Evolutionary conservation across 306 rosid species (phyloP).

Genomic region (Corylus avellana): DNA sequence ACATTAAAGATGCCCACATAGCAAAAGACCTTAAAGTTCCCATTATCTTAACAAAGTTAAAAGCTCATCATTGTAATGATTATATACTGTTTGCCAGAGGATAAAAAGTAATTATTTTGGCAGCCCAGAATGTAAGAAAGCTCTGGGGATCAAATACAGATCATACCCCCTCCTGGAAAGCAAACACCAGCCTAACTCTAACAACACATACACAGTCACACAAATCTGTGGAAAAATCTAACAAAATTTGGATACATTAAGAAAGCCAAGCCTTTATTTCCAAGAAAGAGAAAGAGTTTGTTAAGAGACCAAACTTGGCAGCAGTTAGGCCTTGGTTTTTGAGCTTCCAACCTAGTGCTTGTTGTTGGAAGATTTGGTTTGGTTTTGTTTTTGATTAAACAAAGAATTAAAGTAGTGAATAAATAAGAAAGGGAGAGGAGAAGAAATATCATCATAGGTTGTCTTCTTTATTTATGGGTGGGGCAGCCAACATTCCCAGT

Average conservation of each 20-base stretch:
- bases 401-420: slow-evolving; percentile 8
- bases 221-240: slow-evolving; percentile 19
- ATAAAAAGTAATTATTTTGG: slow-evolving; percentile 26
- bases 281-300: slow-evolving; percentile 42
- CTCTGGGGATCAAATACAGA: slow-evolving; percentile 2
- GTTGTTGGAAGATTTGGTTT: slow-evolving; percentile 8
- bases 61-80: slow-evolving; percentile 36
- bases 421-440: slow-evolving; percentile 7
- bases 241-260: slow-evolving; percentile 24
- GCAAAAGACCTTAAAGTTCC: slow-evolving; percentile 22
- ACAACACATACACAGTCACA: slow-evolving; percentile 21
- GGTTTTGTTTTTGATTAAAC: neutral
- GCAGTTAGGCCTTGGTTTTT: slow-evolving; percentile 26
- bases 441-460: slow-evolving; percentile 9
- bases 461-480: slow-evolving; percentile 35
- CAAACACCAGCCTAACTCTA: slow-evolving; percentile 20
- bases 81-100: slow-evolving; percentile 16
- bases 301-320: slow-evolving; percentile 37
- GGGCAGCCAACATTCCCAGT: slow-evolving; percentile 48
- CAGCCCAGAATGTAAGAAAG: slow-evolving; percentile 32
- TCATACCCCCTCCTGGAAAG: slow-evolving; percentile 28
- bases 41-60: slow-evolving; percentile 35
- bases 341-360: slow-evolving; percentile 19
- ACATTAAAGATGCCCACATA: no score
- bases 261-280: slow-evolving; percentile 44